phyloP scores from a whole-genome alignment of 208 protist genomes.

The Trichomonas vaginalis region DNA sequence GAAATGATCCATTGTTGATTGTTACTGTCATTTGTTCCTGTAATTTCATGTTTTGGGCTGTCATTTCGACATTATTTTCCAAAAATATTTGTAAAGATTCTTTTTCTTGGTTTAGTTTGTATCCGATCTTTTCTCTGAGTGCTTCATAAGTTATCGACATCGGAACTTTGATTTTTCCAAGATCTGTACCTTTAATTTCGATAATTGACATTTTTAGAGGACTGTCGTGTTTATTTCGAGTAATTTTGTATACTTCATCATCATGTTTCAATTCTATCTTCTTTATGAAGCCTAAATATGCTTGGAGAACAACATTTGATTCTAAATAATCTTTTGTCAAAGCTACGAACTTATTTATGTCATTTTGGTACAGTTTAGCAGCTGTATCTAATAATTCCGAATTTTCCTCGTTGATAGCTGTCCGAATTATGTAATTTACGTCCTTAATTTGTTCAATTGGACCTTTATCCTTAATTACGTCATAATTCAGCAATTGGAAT shows the following conservation, averaged over 20 bases:
- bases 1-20: neutral
- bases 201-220: neutral
- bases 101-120: neutral
- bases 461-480: neutral
- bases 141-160: neutral
- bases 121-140: neutral
- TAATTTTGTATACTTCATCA: neutral
- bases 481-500: neutral
- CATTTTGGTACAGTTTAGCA: neutral
- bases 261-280: neutral
- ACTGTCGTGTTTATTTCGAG: neutral
- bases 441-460: neutral
- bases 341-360: neutral
- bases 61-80: neutral
- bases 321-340: neutral
- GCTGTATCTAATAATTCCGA: neutral
- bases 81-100: neutral
- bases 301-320: neutral
- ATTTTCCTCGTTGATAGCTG: neutral
- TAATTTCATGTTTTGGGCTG: neutral
- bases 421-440: neutral
- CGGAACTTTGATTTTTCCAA: neutral
- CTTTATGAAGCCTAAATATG: neutral
- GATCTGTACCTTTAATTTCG: neutral
- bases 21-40: neutral